Evolutionary conservation across 2,329 filamentous ascomycete species (phyloP).

Genomic region (Penicillium sp.): DNA sequence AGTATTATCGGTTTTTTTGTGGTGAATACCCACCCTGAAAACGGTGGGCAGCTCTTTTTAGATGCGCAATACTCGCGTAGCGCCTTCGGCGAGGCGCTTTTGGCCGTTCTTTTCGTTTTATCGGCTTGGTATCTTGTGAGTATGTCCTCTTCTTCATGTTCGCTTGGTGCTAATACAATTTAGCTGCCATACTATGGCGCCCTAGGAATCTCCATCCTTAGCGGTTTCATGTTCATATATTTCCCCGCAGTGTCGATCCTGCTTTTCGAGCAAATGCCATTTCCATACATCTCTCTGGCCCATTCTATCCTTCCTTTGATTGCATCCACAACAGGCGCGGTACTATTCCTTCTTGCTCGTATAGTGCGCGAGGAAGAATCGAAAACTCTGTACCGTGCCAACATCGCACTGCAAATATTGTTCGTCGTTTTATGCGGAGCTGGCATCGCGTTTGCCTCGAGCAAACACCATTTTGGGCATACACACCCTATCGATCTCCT

Average conservation of each 20-base stretch:
- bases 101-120: conserved; percentile 35
- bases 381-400: conserved; percentile 27
- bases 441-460: conserved; percentile 41
- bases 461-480: conserved; percentile 40
- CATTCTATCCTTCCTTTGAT: conserved; percentile 32
- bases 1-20: conserved; percentile 35
- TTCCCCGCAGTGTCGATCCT: conserved; percentile 32
- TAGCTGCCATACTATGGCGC: conserved; percentile 44
- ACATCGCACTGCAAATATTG: conserved; percentile 35
- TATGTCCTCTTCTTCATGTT: conserved; percentile 1
- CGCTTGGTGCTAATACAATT: background rate
- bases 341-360: conserved; percentile 30
- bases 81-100: conserved; percentile 35
- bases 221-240: conserved; percentile 36
- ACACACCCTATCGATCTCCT: conserved; percentile 57
- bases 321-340: conserved; percentile 29
- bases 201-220: conserved; percentile 39
- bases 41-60: conserved; percentile 41
- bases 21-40: conserved; percentile 35
- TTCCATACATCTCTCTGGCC: conserved; percentile 30
- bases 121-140: conserved; percentile 44
- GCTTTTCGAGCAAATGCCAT: conserved; percentile 33
- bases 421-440: conserved; percentile 45
- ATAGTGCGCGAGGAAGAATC: conserved; percentile 30
- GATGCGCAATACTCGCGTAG: conserved; percentile 40